Base-by-base conservation (phyloP, 805 yeast genomes). In the Schwanniomyces vanrijiae region DNA sequence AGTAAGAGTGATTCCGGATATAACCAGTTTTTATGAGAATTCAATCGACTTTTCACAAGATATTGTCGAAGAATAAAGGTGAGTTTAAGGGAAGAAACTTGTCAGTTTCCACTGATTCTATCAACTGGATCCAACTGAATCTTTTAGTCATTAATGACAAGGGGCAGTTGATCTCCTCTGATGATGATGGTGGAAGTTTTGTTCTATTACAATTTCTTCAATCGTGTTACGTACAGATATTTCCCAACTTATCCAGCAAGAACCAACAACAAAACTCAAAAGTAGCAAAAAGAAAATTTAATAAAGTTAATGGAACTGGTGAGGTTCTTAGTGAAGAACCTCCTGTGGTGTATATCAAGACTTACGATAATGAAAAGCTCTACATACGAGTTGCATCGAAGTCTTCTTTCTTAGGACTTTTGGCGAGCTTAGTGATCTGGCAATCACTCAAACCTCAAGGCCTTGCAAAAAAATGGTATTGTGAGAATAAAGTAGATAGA, bases 361-460 rank as follows among this genome's bases (percentile, higher is more conserved):
- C 79, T 1, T 66, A 59, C 49, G 69, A 69, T 47, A 73, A 65
- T 52, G 68, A 67, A 48, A 60, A 66, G 55, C 49, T 71, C 21
- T 73, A 71, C 56, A 56, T 69, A 52, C 54, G 68, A 45, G 61
- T 77, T 9, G 60, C 67, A 4, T 59, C 69, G 10, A 69, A 66
- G 46, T 45, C 60, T 28, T 67, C 60, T 43, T 79, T 82, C 47
- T 65, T 76, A 26, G 62, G 66, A 37, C 57, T 83, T 20, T 55
- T 82, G 21, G 65, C 78, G 40, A 55, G 74, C 7, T 58, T 83
- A 40, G 53, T 80, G 20, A 78, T 81, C 44, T 83, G 88, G 88
- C 82, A 81, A 50, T 69, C 73, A 33, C 57, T 82, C 55, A 75
- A 66, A 46, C 79, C 81, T 5, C 68, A 64, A 37, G 85, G 86